These are phyloP conservation scores for Zygoascus bituminiphila DNA, from an alignment of 805 yeast species.

Conservation along the genomic window DNA sequence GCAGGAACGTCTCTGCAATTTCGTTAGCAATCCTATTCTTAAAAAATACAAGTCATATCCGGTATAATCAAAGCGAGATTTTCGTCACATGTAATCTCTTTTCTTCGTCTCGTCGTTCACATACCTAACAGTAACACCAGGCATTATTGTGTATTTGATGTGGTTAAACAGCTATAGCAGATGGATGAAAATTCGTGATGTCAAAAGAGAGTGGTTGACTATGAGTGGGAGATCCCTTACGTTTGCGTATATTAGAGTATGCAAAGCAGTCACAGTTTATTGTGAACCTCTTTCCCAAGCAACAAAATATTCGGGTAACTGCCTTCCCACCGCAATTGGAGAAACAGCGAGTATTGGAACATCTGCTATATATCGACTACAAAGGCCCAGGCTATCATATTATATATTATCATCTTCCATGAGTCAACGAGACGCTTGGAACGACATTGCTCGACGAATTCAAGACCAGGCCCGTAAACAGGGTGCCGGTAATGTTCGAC, in stretches of 20 bases:
- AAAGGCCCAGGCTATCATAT: too few relatives aligned
- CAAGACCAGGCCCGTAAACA: slow-evolving; percentile 16
- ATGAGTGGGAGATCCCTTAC: not conserved
- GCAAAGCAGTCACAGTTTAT: not conserved
- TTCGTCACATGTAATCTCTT: not conserved
- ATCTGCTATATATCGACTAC: too few relatives aligned
- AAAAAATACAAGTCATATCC: slow-evolving; percentile 4
- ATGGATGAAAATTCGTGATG: slow-evolving; percentile 1
- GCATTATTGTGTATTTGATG: slow-evolving; percentile 39
- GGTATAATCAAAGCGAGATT: not conserved
- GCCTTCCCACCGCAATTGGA: too few relatives aligned
- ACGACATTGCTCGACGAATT: slow-evolving; percentile 16
- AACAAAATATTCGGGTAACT: not conserved
- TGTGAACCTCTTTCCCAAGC: not conserved
- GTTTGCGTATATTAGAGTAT: not conserved
- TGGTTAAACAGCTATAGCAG: not conserved
- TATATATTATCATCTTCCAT: slow-evolving; percentile 1
- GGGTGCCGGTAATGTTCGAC: slow-evolving; percentile 26
- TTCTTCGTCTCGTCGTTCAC: slow-evolving; percentile 43
- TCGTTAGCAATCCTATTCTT: slow-evolving; percentile 14
- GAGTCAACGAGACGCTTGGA: slow-evolving; percentile 18
- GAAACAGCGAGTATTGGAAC: too few relatives aligned
- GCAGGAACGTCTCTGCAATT: slow-evolving; percentile 97
- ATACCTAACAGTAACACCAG: slow-evolving; percentile 98
- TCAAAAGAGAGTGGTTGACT: not conserved